Base-by-base conservation (phyloP, 495 filamentous ascomycete species). In the Lophium mytilinum region DNA sequence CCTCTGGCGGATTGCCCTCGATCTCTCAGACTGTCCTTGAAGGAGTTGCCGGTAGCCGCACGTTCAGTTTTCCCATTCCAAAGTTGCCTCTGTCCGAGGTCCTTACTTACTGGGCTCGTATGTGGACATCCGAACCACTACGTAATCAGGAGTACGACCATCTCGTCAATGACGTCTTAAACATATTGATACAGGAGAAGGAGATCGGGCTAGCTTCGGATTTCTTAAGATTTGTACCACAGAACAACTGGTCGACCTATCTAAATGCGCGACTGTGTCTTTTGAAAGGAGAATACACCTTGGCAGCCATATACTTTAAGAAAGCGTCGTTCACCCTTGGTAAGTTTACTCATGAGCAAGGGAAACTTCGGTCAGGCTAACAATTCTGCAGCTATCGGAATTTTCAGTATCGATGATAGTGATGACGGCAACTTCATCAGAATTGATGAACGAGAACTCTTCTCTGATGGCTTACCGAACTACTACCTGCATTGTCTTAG, bases 401-500 rank as follows among this genome's bases (percentile, higher is more conserved):
- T 69, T 24, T 64, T 73, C 56, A 66, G 67, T 6, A 62, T 66
- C 36, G 50, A 52, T 68, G 73, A 54, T 64, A 67, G 21, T 72
- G 80, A 67, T 76, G 73, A 54, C 75, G 43, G 79, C 17, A 80
- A 78, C 9, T 80, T 93, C 14, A 77, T 95, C 3, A 79, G 84
- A 56, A 77, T 84, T n/a, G 78, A 83, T 11, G 84, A 91, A 55
- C 80, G 79, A 64, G 82, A 83, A 50, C 77, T 80, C 53, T 84
- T 96, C 57, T 83, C 85, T 65, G 80, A 80, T 50, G 93, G 91
- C 9, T 77, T 93, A 33, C 76, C 88, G 4, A 80, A 82, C 52
- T 97, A 96, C 70, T 95, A 92, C 67, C 80, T 85, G 42, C 94
- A 98, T 70, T 80, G 97, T 56, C 78, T 89, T 14, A 77, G 79